A percentile compares a stretch with the other conserved stretches of the same genome.
phyloP scores from a whole-genome alignment of 768 basidiomycete genomes.

The Suillus sp. region DNA sequence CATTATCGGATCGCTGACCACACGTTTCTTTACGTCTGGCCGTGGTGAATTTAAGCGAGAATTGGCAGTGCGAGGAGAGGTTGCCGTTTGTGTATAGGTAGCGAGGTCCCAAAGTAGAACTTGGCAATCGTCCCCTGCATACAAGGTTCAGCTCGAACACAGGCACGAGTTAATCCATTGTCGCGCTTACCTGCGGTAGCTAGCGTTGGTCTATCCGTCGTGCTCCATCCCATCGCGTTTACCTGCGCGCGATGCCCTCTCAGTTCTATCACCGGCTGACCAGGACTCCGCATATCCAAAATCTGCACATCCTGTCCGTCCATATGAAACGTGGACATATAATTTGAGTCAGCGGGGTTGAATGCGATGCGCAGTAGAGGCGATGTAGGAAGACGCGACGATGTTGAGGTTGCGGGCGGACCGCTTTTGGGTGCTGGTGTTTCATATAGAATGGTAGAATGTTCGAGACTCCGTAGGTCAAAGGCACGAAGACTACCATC shows the following conservation, averaged over 20 bases:
- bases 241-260: constrained; percentile 80
- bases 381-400: constrained; percentile 71
- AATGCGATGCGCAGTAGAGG: constrained; percentile 87
- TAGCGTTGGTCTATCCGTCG: constrained; percentile 77
- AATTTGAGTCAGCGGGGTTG: constrained; percentile 89
- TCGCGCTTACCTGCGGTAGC: constrained; percentile 76
- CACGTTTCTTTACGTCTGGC: constrained; percentile 76
- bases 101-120: constrained; percentile 92
- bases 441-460: constrained; percentile 98
- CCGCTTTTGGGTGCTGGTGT: constrained; percentile 78
- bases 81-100: constrained; percentile 57
- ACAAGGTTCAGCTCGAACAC: constrained; percentile 12
- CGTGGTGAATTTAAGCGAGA: constrained; percentile 79
- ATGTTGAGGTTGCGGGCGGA: constrained; percentile 57
- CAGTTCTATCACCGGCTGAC: constrained; percentile 91
- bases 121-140: constrained; percentile 88
- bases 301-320: constrained; percentile 90
- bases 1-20: constrained; percentile 77
- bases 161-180: not conserved
- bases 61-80: constrained; percentile 69
- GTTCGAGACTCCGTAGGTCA: constrained; percentile 93
- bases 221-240: constrained; percentile 91
- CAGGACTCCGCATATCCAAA: constrained; percentile 95
- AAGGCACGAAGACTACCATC: constrained; percentile 97
- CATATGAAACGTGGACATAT: constrained; percentile 97